phyloP scores from a whole-genome alignment of 2,329 filamentous ascomycete genomes.

The Ophioceras dolichostomum region DNA sequence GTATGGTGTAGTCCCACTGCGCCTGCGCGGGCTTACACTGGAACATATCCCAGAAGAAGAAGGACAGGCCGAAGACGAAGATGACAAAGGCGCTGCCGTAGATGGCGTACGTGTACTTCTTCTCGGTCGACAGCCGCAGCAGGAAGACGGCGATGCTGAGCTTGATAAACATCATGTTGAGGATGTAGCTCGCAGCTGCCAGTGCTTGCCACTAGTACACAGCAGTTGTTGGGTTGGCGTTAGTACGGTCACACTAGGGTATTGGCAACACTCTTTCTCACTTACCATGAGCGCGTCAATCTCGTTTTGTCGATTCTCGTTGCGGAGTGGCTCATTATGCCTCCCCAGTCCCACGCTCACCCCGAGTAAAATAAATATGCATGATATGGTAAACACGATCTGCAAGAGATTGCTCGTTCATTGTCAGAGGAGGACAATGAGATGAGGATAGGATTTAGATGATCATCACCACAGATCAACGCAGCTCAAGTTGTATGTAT shows the following conservation, averaged over 20 bases:
- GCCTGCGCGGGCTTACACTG: conserved; percentile 36
- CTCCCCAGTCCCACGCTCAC: conserved; percentile 29
- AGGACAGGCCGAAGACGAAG: conserved; percentile 29
- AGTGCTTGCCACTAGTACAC: conserved; percentile 41
- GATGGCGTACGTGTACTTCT: conserved; percentile 34
- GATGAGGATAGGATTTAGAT: too few relatives aligned
- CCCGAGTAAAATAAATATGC: conserved; percentile 30
- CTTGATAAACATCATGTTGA: conserved; percentile 45
- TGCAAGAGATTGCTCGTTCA: conserved; percentile 11
- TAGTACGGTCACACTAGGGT: not conserved
- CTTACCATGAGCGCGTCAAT: conserved; percentile 33
- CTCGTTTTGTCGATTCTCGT: conserved; percentile 22
- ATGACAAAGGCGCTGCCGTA: conserved; percentile 31
- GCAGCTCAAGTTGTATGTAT: too few relatives aligned
- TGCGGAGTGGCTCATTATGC: conserved; percentile 31
- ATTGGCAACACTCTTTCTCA: not conserved
- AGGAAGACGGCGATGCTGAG: conserved; percentile 41
- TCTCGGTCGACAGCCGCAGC: conserved; percentile 31
- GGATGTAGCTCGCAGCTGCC: conserved; percentile 34
- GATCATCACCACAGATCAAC: too few relatives aligned
- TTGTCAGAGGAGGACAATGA: too few relatives aligned
- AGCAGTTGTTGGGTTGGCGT: not conserved
- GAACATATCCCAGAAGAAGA: conserved; percentile 40
- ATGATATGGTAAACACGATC: conserved; percentile 33
- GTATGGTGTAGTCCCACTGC: conserved; percentile 40